Evolutionary conservation across 2,329 filamentous ascomycete genomes (phyloP).

Genomic region (Pestalotiopsis sp.): DNA sequence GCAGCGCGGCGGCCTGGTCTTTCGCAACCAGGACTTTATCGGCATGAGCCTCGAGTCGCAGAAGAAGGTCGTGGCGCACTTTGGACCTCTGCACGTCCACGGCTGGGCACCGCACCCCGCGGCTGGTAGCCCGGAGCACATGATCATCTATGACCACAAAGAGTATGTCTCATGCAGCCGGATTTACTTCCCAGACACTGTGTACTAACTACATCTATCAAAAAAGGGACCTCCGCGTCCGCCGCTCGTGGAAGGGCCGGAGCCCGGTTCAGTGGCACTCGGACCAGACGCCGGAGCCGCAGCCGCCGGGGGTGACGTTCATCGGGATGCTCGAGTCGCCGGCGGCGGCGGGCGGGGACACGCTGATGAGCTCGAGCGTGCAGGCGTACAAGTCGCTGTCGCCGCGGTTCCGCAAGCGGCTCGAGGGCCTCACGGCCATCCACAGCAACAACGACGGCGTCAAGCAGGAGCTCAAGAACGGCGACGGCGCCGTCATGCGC

Average conservation of each 20-base stretch:
- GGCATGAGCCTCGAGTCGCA: conserved; percentile 23
- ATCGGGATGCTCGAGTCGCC: conserved; percentile 26
- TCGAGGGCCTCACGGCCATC: conserved; percentile 66
- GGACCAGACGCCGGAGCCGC: conserved; percentile 22
- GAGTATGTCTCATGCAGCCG: conserved; percentile 11
- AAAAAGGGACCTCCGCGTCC: conserved; percentile 16
- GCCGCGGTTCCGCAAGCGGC: conserved; percentile 62
- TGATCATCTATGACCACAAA: conserved; percentile 24
- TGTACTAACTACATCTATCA: conserved; percentile 1
- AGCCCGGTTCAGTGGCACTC: conserved; percentile 25
- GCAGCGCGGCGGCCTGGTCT: conserved; percentile 21
- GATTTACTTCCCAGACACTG: background rate
- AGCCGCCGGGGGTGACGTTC: conserved; percentile 25
- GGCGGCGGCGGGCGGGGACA: conserved; percentile 23
- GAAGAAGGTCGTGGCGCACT: conserved; percentile 21
- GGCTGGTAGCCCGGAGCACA: conserved; percentile 20
- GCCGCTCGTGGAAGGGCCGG: conserved; percentile 20
- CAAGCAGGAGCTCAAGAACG: conserved; percentile 24
- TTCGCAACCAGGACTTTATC: conserved; percentile 22
- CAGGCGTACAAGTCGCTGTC: conserved; percentile 50
- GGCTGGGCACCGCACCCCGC: conserved; percentile 20
- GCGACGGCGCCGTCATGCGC: conserved; percentile 56
- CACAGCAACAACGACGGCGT: conserved; percentile 62
- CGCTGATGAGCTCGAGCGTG: conserved; percentile 22
- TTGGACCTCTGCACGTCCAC: conserved; percentile 22